Evolutionary conservation across 2,329 filamentous ascomycete genomes (phyloP), one percentile per base, ranked within the genome.

Genomic region (Cladorrhinum sp.): DNA sequence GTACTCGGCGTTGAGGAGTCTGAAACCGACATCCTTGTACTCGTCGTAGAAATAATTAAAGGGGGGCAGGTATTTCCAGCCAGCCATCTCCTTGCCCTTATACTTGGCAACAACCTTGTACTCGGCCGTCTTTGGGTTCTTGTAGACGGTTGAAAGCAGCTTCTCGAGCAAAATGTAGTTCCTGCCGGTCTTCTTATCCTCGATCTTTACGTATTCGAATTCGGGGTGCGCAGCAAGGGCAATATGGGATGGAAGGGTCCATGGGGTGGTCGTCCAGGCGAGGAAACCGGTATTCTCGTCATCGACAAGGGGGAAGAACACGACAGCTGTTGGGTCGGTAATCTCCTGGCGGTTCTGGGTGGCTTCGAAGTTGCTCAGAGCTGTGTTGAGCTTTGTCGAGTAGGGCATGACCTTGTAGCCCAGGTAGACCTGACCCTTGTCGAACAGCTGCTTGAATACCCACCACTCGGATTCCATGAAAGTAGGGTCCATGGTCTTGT

Each of bases 381-480:
- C 90, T 2, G 93, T 97, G 59, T 90, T 92, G 71, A 96, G 83
- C 16, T 89, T 92, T 1, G 92, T 97, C 28, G 92, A 96, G 76
- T 95, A 98, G 12, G 94, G 94, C 91, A 98, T 95, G 64, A 98
- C 92, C 71, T 88, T 87, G 75, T 95, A 90, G 49, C 92, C 93
- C 68, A 92, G 90, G 74, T 97, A 98, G 59, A 97, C 92, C 64
- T 89, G 82, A 60, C 87, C 90, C 77, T 96, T 96, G 69, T 96
- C 90, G 73, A 91, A 96, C 23, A 97, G 82, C 73, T 94, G 86
- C 79, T 95, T 96, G 81, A 96, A 96, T 18, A 95, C 90, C 93
- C 94, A 97, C 94, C 94, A 98, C 66, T 91, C 86, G 0, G 90
- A 89, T 79, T 97, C 94, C 94, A 97, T 98, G 77, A 96, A 98